Evolutionary conservation across 2,329 filamentous ascomycete genomes (phyloP).

Genomic region (Nannizzia gypsea): DNA sequence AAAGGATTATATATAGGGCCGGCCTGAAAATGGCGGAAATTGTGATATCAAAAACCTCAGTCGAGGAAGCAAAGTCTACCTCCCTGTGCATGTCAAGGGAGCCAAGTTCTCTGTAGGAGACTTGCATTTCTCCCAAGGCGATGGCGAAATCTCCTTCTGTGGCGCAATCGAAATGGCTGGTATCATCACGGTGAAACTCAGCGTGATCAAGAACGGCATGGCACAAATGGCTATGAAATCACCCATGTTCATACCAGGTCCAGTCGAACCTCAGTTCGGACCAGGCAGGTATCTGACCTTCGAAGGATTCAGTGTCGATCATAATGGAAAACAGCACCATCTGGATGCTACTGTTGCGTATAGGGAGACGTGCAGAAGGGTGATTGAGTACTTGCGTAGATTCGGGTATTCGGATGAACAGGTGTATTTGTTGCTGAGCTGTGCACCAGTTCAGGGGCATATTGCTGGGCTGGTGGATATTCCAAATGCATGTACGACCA

Average conservation of each 20-base stretch:
- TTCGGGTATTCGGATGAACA: constrained; percentile 65
- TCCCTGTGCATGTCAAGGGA: constrained; percentile 74
- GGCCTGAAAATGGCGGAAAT: constrained; percentile 80
- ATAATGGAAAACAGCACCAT: constrained; percentile 80
- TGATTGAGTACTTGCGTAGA: constrained; percentile 66
- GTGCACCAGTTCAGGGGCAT: constrained; percentile 77
- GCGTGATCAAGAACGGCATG: constrained; percentile 72
- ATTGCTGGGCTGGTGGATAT: constrained; percentile 84
- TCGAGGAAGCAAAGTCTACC: constrained; percentile 67
- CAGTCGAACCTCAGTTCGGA: constrained; percentile 78
- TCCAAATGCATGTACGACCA: constrained; percentile 79
- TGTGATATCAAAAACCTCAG: constrained; percentile 85
- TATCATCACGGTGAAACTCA: constrained; percentile 80
- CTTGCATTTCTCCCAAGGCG: constrained; percentile 75
- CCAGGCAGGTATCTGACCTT: constrained; percentile 73
- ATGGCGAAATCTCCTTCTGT: constrained; percentile 82
- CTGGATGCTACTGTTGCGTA: constrained; percentile 80
- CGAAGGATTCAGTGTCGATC: constrained; percentile 81
- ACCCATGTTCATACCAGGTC: constrained; percentile 75
- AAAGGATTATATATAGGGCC: constrained; percentile 33
- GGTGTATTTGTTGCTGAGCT: constrained; percentile 72
- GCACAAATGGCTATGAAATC: constrained; percentile 63
- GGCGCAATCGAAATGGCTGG: constrained; percentile 92
- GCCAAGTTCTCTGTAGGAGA: constrained; percentile 88
- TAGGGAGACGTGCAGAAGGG: constrained; percentile 63